Evolutionary conservation across 1,284 basidiomycete species (phyloP).

Genomic region (Cerrena zonata): DNA sequence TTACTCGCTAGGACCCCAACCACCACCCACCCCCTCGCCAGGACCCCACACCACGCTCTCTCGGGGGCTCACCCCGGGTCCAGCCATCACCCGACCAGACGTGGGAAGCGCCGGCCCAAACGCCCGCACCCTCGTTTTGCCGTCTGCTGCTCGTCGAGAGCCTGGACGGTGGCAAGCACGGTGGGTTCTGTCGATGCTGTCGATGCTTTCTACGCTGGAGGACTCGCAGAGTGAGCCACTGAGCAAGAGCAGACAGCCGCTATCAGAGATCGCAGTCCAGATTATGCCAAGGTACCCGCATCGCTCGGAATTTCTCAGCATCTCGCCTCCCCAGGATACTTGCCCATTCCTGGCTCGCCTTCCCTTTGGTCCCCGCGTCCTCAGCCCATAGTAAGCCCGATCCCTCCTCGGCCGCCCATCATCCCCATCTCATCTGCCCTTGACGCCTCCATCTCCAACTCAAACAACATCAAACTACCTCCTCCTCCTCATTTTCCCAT

Average conservation of each 20-base stretch:
- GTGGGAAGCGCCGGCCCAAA: conserved; percentile 6
- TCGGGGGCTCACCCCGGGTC: conserved; percentile 3
- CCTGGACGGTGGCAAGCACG: background rate
- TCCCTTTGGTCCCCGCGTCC: conserved; percentile 1
- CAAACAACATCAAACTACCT: background rate
- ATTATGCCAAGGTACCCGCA: conserved; percentile 7
- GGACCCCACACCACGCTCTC: conserved; percentile 1
- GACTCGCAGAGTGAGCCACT: too few relatives aligned
- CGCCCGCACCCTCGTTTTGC: background rate
- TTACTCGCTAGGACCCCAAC: conserved; percentile 13
- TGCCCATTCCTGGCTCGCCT: background rate
- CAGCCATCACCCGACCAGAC: conserved; percentile 6
- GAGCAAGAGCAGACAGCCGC: conserved; percentile 7
- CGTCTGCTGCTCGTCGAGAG: background rate
- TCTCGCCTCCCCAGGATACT: background rate
- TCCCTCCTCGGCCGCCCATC: background rate
- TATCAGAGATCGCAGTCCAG: conserved; percentile 6
- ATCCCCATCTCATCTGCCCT: background rate
- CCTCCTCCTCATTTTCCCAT: background rate
- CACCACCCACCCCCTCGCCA: conserved; percentile 6
- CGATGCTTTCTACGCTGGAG: background rate
- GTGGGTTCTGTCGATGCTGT: background rate
- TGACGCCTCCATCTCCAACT: background rate
- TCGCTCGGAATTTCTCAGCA: conserved; percentile 3
- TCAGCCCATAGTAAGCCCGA: background rate